phyloP scores from a whole-genome alignment of 1,139 yeast species.

The Diutina neorugosa region DNA sequence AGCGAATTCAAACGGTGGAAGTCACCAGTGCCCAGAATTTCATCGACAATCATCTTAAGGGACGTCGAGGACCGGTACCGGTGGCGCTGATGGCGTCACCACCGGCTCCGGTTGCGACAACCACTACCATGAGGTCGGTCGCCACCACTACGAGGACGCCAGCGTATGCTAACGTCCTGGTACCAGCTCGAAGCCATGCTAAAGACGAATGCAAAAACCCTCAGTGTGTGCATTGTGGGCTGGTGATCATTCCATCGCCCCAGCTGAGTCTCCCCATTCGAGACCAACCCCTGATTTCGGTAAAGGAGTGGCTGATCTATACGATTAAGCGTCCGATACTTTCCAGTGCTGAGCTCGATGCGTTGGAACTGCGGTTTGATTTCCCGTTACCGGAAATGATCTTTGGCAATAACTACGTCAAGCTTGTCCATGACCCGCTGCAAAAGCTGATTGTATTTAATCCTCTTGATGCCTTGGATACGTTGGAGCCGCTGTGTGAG shows the following conservation, averaged over 20 bases:
- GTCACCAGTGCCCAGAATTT: background rate
- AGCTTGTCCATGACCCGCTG: slow-evolving; percentile 22
- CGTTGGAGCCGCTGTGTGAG: slow-evolving; percentile 34
- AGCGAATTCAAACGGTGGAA: background rate
- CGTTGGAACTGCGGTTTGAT: slow-evolving; percentile 42
- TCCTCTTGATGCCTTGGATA: slow-evolving; percentile 68
- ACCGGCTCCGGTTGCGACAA: background rate
- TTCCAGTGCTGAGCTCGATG: slow-evolving; percentile 62
- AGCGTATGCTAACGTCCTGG: slow-evolving; percentile 6
- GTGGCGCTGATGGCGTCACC: background rate
- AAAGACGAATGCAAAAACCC: slow-evolving; percentile 33
- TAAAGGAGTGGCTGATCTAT: slow-evolving; percentile 65
- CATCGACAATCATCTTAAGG: background rate
- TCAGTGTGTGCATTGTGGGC: slow-evolving; percentile 54
- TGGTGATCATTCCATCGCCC: slow-evolving; percentile 65
- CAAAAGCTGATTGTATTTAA: slow-evolving; percentile 43
- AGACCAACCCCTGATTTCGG: slow-evolving; percentile 54
- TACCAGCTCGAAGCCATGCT: slow-evolving; percentile 21
- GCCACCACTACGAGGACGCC: background rate
- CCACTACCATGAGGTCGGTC: background rate
- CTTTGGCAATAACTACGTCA: slow-evolving; percentile 77
- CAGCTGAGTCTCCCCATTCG: slow-evolving; percentile 46
- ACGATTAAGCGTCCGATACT: slow-evolving; percentile 71
- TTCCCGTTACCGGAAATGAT: slow-evolving; percentile 97
- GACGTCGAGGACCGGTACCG: background rate